These are phyloP conservation scores for Lasiosphaeria hispida DNA, from an alignment of 495 filamentous ascomycete genomes.

Conservation along the genomic window DNA sequence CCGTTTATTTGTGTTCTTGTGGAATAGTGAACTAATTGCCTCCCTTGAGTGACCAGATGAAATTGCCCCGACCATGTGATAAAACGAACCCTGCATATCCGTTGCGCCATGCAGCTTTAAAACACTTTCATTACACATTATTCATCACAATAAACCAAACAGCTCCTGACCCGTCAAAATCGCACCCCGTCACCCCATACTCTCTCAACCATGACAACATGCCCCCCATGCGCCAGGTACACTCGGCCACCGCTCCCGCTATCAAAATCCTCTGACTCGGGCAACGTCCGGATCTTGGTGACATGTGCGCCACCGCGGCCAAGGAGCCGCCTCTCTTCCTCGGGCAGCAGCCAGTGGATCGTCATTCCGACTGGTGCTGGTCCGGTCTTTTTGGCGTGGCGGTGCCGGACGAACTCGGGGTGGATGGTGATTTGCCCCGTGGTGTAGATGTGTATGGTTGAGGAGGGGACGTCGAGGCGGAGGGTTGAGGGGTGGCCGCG, in stretches of 20 bases:
- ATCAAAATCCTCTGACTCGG: background rate
- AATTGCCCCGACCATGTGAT: too few species aligned
- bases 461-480: constrained; percentile 1
- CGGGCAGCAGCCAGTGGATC: constrained; percentile 1
- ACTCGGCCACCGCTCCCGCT: background rate
- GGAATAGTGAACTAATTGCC: too few species aligned
- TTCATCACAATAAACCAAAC: too few species aligned
- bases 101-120: background rate
- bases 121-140: background rate
- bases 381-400: background rate
- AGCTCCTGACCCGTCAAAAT: background rate
- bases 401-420: background rate
- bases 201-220: background rate
- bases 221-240: background rate
- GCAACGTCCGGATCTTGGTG: background rate
- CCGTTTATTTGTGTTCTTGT: too few species aligned
- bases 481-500: background rate
- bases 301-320: background rate
- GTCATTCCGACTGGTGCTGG: constrained; percentile 1
- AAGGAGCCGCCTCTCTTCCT: background rate
- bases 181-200: background rate
- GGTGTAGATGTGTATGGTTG: background rate
- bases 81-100: too few species aligned
- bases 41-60: too few species aligned
- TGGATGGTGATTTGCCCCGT: constrained; percentile 3